Conservation (phyloP, 257 asterid species). For the Lycium ferocissimum region DNA sequence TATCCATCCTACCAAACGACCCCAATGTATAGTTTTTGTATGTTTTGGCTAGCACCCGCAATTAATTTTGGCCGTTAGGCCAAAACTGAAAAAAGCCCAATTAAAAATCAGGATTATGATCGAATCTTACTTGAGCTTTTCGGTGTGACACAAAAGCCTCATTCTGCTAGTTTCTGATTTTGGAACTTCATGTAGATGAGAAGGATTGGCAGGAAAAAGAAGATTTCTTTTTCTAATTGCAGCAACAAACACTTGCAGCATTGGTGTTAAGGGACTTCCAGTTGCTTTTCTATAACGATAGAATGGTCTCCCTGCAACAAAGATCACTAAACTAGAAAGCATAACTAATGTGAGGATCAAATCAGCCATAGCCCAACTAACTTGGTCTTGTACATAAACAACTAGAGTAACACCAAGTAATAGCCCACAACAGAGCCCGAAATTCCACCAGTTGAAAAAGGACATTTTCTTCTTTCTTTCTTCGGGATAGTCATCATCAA, state of each 20-base stretch:
- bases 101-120: too few relatives aligned
- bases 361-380: slow-evolving; percentile 64
- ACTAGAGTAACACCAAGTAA: slow-evolving; percentile 59
- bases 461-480: slow-evolving; percentile 62
- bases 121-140: slow-evolving; percentile 53
- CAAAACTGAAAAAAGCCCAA: too few relatives aligned
- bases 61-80: too few relatives aligned
- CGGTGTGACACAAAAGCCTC: slow-evolving; percentile 69
- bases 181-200: slow-evolving; percentile 63
- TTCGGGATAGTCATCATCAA: slow-evolving; percentile 52
- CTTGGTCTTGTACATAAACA: slow-evolving; percentile 67
- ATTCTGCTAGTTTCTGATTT: slow-evolving; percentile 46
- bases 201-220: slow-evolving; percentile 45
- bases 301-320: slow-evolving; percentile 49
- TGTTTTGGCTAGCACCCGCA: too few relatives aligned
- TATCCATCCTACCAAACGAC: too few relatives aligned
- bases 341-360: slow-evolving; percentile 63
- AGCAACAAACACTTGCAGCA: slow-evolving; percentile 71
- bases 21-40: too few relatives aligned
- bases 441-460: slow-evolving; percentile 89
- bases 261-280: slow-evolving; percentile 78
- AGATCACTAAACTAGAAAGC: slow-evolving; percentile 53
- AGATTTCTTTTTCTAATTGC: slow-evolving; percentile 53
- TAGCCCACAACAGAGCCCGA: slow-evolving; percentile 69
- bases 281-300: slow-evolving; percentile 59